A percentile compares a stretch with the other conserved stretches of the same genome.
These are phyloP conservation scores for Cubamyces lactineus DNA, from an alignment of 768 basidiomycete species.

Conservation along the genomic window DNA sequence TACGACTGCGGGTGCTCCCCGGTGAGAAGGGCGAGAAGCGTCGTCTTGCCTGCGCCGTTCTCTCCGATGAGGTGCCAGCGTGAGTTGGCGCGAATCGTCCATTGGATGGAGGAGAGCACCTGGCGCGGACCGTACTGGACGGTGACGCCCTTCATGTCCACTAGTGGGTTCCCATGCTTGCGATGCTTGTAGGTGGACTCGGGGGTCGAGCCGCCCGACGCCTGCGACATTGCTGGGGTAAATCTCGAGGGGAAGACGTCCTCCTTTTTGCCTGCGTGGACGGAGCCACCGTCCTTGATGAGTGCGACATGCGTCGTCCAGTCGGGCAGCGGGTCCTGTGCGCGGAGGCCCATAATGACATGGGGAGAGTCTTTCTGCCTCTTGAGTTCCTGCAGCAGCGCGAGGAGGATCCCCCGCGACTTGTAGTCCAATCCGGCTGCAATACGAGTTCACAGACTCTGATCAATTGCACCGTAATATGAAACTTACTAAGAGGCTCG, in stretches of 20 bases:
- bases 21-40: constrained; percentile 84
- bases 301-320: constrained; percentile 73
- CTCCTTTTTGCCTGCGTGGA: constrained; percentile 55
- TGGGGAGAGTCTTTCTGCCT: constrained; percentile 47
- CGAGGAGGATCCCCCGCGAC: constrained; percentile 57
- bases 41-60: constrained; percentile 97
- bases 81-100: constrained; percentile 82
- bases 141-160: constrained; percentile 65
- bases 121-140: constrained; percentile 71
- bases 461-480: background rate
- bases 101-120: constrained; percentile 75
- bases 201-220: background rate
- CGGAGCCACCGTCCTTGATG: constrained; percentile 47
- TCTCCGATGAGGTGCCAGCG: constrained; percentile 89
- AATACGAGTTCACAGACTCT: background rate
- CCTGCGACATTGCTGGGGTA: background rate
- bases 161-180: constrained; percentile 45
- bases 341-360: constrained; percentile 66
- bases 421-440: constrained; percentile 79
- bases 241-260: constrained; percentile 41
- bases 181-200: background rate
- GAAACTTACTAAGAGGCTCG: constrained; percentile 80
- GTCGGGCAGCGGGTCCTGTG: constrained; percentile 71
- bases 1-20: constrained; percentile 97
- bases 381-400: constrained; percentile 56